Percentiles rank a stretch among this genome's conserved stretches.
Evolutionary conservation across 345 rosid species (phyloP).

Genomic region (Euphorbia tirucalli): DNA sequence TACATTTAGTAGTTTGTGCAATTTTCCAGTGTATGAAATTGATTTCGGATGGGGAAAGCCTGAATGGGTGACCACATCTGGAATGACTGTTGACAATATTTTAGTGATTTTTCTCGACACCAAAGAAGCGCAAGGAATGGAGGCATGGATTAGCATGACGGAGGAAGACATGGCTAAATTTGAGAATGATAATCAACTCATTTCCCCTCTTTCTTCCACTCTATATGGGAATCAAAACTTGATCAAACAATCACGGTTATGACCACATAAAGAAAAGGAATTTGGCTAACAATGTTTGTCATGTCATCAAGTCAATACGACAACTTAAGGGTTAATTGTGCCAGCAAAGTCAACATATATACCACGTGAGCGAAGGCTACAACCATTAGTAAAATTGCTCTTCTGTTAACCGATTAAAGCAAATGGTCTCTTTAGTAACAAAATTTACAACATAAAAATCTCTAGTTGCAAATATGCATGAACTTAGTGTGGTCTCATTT

Average conservation of each 20-base stretch:
- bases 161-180: background rate
- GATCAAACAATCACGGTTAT: background rate
- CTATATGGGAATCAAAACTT: background rate
- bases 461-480: too few relatives aligned
- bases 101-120: background rate
- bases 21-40: background rate
- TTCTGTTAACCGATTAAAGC: too few relatives aligned
- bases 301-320: too few relatives aligned
- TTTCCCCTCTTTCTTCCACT: background rate
- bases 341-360: too few relatives aligned
- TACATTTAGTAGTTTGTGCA: background rate
- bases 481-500: too few relatives aligned
- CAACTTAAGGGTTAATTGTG: too few relatives aligned
- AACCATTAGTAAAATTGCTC: too few relatives aligned
- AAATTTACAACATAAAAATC: too few relatives aligned
- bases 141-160: background rate
- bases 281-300: too few relatives aligned
- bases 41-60: constrained; percentile 15
- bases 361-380: too few relatives aligned
- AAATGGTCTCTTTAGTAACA: too few relatives aligned
- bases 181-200: background rate
- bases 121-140: background rate
- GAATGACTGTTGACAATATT: background rate
- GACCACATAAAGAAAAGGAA: too few relatives aligned
- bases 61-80: background rate